A percentile compares a stretch with the other conserved stretches of the same genome.
Evolutionary conservation across 2,329 filamentous ascomycete genomes (phyloP).

Genomic region (Curvularia sp.): DNA sequence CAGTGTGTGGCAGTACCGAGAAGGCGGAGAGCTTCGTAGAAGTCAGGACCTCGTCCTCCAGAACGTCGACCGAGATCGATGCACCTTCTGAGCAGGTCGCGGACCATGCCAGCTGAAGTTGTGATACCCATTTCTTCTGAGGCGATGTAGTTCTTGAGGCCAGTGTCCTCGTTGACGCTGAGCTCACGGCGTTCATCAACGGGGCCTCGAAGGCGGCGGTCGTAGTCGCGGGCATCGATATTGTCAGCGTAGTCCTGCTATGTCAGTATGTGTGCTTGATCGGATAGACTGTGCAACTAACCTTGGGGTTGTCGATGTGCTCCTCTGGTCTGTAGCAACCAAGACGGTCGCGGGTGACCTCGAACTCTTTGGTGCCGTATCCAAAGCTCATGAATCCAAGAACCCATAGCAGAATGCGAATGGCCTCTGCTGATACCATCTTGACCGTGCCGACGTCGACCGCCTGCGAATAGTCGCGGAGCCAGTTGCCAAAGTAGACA

Average conservation of each 20-base stretch:
- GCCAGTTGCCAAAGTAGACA: conserved; percentile 97
- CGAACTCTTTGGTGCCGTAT: conserved; percentile 82
- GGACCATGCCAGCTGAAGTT: conserved; percentile 80
- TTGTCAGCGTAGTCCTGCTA: conserved; percentile 81
- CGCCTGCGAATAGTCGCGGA: conserved; percentile 90
- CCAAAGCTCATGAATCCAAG: conserved; percentile 90
- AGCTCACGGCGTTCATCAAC: conserved; percentile 81
- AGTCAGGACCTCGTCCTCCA: conserved; percentile 73
- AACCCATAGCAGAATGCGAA: conserved; percentile 86
- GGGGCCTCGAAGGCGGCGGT: conserved; percentile 79
- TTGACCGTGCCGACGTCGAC: conserved; percentile 94
- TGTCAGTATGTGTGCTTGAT: conserved; percentile 10
- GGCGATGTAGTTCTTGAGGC: conserved; percentile 92
- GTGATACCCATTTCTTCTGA: conserved; percentile 80
- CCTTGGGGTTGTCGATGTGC: conserved; percentile 78
- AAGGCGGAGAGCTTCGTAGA: conserved; percentile 85
- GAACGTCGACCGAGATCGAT: conserved; percentile 84
- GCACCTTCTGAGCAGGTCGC: conserved; percentile 73
- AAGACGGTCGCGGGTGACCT: conserved; percentile 79
- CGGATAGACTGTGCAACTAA: conserved; percentile 14
- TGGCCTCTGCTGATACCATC: conserved; percentile 86
- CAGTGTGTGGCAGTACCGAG: conserved; percentile 90
- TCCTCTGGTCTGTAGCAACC: conserved; percentile 76
- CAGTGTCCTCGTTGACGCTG: conserved; percentile 70
- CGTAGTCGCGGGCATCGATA: conserved; percentile 81